These are phyloP conservation scores for Xylaria sp. DNA, from an alignment of 2,329 filamentous ascomycete species.

Conservation along the genomic window DNA sequence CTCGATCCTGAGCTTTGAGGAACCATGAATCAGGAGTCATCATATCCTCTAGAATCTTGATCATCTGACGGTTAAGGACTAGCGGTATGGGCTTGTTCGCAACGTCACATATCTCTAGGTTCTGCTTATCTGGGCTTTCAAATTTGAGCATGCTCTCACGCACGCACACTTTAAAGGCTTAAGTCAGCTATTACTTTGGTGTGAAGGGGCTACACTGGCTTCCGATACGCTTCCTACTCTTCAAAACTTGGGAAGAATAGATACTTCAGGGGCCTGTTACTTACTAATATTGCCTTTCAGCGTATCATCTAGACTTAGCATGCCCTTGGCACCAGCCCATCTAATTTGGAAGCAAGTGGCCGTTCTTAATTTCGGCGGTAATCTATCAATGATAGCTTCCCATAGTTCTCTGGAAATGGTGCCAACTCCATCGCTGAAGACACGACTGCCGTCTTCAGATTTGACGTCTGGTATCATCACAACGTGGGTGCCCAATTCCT, in stretches of 20 bases:
- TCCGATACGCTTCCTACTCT: background rate
- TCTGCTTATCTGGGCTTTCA: slow-evolving; percentile 60
- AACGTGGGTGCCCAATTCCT: slow-evolving; percentile 51
- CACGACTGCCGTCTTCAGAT: slow-evolving; percentile 59
- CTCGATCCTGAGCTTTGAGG: slow-evolving; percentile 69
- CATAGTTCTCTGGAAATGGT: slow-evolving; percentile 73
- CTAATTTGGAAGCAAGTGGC: slow-evolving; percentile 81
- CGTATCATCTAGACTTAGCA: slow-evolving; percentile 73
- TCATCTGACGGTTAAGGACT: slow-evolving; percentile 80
- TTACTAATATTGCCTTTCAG: slow-evolving; percentile 63
- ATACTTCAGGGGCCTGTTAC: slow-evolving; percentile 8
- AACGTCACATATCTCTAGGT: slow-evolving; percentile 78
- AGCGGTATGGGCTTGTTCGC: slow-evolving; percentile 74
- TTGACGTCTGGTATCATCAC: slow-evolving; percentile 63
- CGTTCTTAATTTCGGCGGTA: slow-evolving; percentile 59
- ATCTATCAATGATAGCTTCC: slow-evolving; percentile 66
- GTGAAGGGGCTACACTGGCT: background rate
- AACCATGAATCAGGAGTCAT: slow-evolving; percentile 68
- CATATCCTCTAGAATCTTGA: slow-evolving; percentile 84
- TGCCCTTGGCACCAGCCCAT: slow-evolving; percentile 79
- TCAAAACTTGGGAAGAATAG: background rate
- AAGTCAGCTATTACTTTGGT: background rate
- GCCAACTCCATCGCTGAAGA: slow-evolving; percentile 85
- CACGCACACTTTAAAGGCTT: slow-evolving; percentile 60
- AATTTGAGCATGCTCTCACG: slow-evolving; percentile 87